Conservation (phyloP, 2,329 filamentous ascomycete species). For the Alternaria gansuensis region DNA sequence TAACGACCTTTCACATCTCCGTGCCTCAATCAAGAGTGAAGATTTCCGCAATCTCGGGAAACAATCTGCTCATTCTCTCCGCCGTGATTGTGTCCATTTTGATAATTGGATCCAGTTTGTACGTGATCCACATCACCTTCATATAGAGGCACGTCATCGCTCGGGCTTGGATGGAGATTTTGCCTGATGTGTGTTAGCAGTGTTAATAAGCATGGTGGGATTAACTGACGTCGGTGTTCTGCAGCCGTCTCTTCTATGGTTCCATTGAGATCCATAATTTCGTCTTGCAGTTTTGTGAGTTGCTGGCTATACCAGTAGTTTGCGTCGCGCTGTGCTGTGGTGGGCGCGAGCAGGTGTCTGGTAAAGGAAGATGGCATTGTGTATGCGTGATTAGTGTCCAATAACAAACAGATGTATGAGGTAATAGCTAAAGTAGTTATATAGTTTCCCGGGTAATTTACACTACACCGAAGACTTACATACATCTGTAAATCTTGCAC, state of each 20-base stretch:
- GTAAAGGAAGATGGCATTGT: not conserved
- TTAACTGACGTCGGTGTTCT: not conserved
- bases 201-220: not conserved
- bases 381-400: not conserved
- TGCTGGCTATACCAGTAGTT: not conserved
- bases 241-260: not conserved
- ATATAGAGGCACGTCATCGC: slow-evolving; percentile 1
- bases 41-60: not conserved
- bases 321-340: not conserved
- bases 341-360: not conserved
- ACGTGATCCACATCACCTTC: slow-evolving; percentile 1
- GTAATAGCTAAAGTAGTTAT: not conserved
- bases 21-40: not conserved
- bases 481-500: not conserved
- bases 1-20: not conserved
- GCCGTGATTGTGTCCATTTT: not conserved
- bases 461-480: not conserved
- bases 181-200: not conserved
- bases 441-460: not conserved
- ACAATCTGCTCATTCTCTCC: slow-evolving; percentile 1
- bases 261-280: not conserved
- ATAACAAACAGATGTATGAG: not conserved
- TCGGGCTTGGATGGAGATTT: not conserved
- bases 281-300: not conserved
- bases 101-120: not conserved